Base-by-base conservation (phyloP, 768 basidiomycete species). In the Trametes elegans region DNA sequence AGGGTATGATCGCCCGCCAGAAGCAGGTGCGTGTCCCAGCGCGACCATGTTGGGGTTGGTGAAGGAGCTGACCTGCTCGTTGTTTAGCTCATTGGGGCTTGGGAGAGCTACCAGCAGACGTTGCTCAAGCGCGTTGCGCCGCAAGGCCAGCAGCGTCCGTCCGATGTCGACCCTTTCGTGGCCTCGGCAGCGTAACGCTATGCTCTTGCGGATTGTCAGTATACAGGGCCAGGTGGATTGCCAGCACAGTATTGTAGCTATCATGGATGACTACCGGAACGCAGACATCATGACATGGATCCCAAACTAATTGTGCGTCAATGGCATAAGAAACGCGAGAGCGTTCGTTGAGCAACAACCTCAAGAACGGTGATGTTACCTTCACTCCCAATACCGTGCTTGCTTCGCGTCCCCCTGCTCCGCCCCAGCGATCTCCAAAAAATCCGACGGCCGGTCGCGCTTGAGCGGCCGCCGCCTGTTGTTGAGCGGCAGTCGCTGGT, bases 1-100 rank as follows among this genome's bases (percentile, higher is more conserved):
- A 93, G 38, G 90, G 88, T 5, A 90, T 96, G 88, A 87, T 95
- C 44, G 70, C 77, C 4, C 77, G 85, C 49, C 95, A 99, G 73
- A 91, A 87, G 47, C 58, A 69, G 63, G 68, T 65, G 35, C 26
- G 68, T 47, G 21, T 27, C n/a, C n/a, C n/a, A n/a, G n/a, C n/a
- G n/a, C n/a, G n/a, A n/a, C n/a, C n/a, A n/a, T 7, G 21, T 16
- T n/a, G 8, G 5, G 9, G 28, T 6, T 21, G 19, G 13, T 19
- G 1, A 26, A 39, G 8, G 5, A 28, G 13, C 43, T 34, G 7
- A 43, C 6, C 4, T 29, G 1, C 7, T 35, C 29, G 24, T 2
- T n/a, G 21, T 16, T 2, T 60, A 93, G 87, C 71, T 94, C 49
- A 90, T 96, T 45, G 66, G 72, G 10, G 74, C 79, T 29, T 96